Conservation (phyloP, 495 filamentous ascomycete species). For the Podospora bellae-mahoneyi region DNA sequence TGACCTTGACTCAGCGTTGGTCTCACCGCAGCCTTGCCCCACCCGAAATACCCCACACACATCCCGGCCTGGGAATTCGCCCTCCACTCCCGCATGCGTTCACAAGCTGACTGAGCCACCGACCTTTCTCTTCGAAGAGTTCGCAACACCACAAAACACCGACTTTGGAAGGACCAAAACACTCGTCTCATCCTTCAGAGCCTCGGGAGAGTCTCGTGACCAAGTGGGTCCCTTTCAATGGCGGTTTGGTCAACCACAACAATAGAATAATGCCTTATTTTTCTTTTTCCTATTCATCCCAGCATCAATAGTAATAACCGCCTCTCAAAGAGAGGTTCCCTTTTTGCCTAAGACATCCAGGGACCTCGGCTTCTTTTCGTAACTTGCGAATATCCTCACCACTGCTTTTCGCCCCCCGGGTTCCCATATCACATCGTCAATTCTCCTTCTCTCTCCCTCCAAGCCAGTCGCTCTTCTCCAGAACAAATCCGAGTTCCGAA, state of each 20-base stretch:
- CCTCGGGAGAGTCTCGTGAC: not conserved
- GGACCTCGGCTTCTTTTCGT: conserved; percentile 18
- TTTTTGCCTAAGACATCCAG: not conserved
- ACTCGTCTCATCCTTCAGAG: not conserved
- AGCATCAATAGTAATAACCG: not conserved
- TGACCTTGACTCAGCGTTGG: conserved; percentile 18
- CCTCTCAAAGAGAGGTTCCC: not conserved
- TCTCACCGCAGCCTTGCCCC: not conserved
- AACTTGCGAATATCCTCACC: not conserved
- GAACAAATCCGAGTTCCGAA: not conserved
- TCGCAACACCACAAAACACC: not conserved
- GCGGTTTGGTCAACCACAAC: not conserved
- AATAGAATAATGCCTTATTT: conserved; percentile 14
- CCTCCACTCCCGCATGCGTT: not conserved
- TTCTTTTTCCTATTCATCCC: conserved; percentile 10
- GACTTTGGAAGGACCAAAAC: not conserved
- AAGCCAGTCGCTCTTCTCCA: conserved; percentile 1
- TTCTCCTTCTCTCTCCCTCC: not conserved
- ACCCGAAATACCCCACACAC: not conserved
- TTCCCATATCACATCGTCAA: not conserved
- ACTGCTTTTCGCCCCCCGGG: not conserved
- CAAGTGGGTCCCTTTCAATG: not conserved
- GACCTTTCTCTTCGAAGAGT: not conserved
- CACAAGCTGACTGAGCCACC: not conserved
- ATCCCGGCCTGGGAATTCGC: not conserved